Evolutionary conservation across 2,329 filamentous ascomycete genomes (phyloP).

Genomic region (Bipolaris bicolor): DNA sequence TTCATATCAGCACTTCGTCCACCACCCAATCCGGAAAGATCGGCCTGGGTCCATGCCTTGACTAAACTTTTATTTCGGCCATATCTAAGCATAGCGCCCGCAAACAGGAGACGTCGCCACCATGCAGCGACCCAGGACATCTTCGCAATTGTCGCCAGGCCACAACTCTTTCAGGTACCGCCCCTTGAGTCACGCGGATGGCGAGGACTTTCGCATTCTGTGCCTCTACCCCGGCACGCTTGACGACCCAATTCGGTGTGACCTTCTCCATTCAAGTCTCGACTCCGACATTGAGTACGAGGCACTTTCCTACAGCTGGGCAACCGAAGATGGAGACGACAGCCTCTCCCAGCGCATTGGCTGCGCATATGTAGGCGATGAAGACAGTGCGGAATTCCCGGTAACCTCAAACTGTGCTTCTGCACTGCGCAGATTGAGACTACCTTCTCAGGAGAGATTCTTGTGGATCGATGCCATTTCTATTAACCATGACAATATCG

Average conservation of each 20-base stretch:
- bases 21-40: slow-evolving; percentile 16
- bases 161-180: slow-evolving; percentile 10
- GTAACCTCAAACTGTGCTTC: slow-evolving; percentile 21
- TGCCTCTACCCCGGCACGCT: slow-evolving; percentile 14
- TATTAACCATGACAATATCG: slow-evolving; percentile 23
- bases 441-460: slow-evolving; percentile 5
- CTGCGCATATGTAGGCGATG: slow-evolving; percentile 16
- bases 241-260: slow-evolving; percentile 15
- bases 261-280: slow-evolving; percentile 13
- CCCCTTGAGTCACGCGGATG: slow-evolving; percentile 10
- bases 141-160: not conserved
- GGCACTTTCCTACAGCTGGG: slow-evolving; percentile 34
- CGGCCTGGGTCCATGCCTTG: slow-evolving; percentile 8
- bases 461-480: slow-evolving; percentile 28
- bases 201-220: slow-evolving; percentile 14
- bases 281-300: slow-evolving; percentile 23
- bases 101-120: slow-evolving; percentile 12
- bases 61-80: slow-evolving; percentile 15
- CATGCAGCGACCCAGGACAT: slow-evolving; percentile 9
- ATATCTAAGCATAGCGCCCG: slow-evolving; percentile 14
- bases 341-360: slow-evolving; percentile 14
- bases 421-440: slow-evolving; percentile 18
- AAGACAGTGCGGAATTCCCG: not conserved
- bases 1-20: slow-evolving; percentile 7
- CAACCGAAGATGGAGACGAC: slow-evolving; percentile 20